Percentiles rank a stretch among this genome's conserved stretches.
Evolutionary conservation across 2,329 filamentous ascomycete species (phyloP).

Genomic region (Fusarium citri): DNA sequence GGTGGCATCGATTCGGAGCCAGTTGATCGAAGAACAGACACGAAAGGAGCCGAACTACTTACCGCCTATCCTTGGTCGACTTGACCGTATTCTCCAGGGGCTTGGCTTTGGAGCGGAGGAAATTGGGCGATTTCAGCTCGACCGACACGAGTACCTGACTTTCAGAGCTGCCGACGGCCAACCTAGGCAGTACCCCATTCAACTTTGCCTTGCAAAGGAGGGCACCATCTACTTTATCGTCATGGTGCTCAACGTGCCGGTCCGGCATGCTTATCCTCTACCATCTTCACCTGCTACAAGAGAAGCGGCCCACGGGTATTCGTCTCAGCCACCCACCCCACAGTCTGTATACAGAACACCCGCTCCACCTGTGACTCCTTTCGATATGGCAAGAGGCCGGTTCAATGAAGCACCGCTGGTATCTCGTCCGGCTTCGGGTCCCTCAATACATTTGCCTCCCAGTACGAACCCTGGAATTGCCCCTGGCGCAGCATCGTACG

Average conservation of each 20-base stretch:
- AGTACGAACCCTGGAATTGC: conserved; percentile 47
- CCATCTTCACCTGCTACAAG: conserved; percentile 59
- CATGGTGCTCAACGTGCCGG: conserved; percentile 56
- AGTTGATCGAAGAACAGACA: conserved; percentile 68
- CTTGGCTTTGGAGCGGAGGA: conserved; percentile 67
- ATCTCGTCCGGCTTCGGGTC: conserved; percentile 39
- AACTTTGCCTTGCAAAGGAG: conserved; percentile 68
- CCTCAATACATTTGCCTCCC: conserved; percentile 47
- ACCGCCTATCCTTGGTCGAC: conserved; percentile 70
- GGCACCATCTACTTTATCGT: conserved; percentile 73
- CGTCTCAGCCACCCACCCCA: conserved; percentile 49
- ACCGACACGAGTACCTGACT: conserved; percentile 66
- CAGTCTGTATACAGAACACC: conserved; percentile 56
- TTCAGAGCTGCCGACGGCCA: conserved; percentile 66
- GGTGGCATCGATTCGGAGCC: conserved; percentile 61
- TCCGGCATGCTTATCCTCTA: conserved; percentile 55
- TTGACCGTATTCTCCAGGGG: conserved; percentile 65
- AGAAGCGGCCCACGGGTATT: conserved; percentile 58
- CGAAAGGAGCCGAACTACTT: conserved; percentile 71
- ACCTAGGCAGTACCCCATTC: conserved; percentile 61
- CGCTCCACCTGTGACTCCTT: conserved; percentile 59
- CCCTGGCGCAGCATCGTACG: conserved; percentile 51
- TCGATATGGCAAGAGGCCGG: conserved; percentile 59
- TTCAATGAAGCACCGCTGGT: conserved; percentile 50
- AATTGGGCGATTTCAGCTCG: conserved; percentile 62